Conservation (phyloP, 768 basidiomycete species). For the Phaffia tasmanica region DNA sequence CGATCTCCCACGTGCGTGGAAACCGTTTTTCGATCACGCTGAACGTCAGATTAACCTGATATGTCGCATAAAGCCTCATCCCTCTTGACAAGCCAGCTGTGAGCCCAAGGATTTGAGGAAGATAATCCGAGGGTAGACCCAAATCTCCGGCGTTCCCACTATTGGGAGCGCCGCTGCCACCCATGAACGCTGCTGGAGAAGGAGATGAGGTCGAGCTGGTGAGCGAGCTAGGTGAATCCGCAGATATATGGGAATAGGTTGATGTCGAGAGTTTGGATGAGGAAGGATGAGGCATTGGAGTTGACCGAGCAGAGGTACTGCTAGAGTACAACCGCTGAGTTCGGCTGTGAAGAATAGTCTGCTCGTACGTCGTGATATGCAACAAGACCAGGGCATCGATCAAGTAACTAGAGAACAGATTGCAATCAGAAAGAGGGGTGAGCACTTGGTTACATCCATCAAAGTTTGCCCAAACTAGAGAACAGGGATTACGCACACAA, state of each 20-base stretch:
- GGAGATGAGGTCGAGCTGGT: conserved; percentile 13
- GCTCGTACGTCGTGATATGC: conserved; percentile 21
- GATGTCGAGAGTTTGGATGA: background rate
- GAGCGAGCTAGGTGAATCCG: conserved; percentile 23
- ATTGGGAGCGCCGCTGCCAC: background rate
- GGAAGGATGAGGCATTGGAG: conserved; percentile 7
- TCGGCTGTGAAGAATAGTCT: conserved; percentile 15
- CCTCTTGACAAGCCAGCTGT: conserved; percentile 6
- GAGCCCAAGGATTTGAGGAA: conserved; percentile 6
- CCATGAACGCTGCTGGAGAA: background rate
- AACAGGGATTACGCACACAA: conserved; percentile 2
- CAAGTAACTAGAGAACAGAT: conserved; percentile 10
- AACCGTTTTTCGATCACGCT: conserved; percentile 5
- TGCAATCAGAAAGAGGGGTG: background rate
- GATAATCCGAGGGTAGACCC: conserved; percentile 20
- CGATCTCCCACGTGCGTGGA: conserved; percentile 10
- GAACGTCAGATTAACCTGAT: conserved; percentile 8
- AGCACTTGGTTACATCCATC: background rate
- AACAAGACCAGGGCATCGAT: conserved; percentile 24
- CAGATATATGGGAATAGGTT: conserved; percentile 1
- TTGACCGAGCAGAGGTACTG: background rate
- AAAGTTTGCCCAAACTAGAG: background rate
- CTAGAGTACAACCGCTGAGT: conserved; percentile 12
- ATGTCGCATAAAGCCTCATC: conserved; percentile 3
- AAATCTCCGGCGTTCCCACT: background rate